A percentile compares a stretch with the other conserved stretches of the same genome.
These are phyloP conservation scores for Postia placenta DNA, from an alignment of 768 basidiomycete species.

Conservation along the genomic window DNA sequence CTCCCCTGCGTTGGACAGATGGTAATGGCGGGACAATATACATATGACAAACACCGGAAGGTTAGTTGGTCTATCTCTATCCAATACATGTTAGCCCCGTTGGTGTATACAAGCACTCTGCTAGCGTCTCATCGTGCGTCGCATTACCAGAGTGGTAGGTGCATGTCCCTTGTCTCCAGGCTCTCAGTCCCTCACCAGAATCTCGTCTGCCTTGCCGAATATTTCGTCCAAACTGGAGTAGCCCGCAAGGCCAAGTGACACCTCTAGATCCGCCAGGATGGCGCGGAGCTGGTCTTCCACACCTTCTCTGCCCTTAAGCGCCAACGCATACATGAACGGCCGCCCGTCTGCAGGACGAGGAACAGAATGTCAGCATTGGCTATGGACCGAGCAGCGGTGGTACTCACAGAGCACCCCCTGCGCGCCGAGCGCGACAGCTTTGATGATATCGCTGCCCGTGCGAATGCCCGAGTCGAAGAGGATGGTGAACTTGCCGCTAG, in stretches of 20 bases:
- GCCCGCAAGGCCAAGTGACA: constrained; percentile 58
- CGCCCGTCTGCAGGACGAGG: constrained; percentile 56
- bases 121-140: too few species aligned
- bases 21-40: too few species aligned
- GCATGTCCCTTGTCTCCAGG: too few species aligned
- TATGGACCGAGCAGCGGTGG: neutral
- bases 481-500: constrained; percentile 55
- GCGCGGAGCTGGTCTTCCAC: constrained; percentile 68
- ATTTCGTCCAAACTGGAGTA: constrained; percentile 54
- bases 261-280: constrained; percentile 63
- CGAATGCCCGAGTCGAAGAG: constrained; percentile 81
- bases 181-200: constrained; percentile 36
- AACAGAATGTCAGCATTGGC: neutral
- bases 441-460: constrained; percentile 77
- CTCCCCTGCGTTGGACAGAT: too few species aligned
- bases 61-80: too few species aligned
- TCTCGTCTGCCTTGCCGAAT: constrained; percentile 48
- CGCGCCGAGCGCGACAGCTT: constrained; percentile 82
- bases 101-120: neutral
- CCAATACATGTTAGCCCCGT: neutral
- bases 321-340: constrained; percentile 70
- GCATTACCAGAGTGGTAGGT: too few species aligned
- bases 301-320: constrained; percentile 65
- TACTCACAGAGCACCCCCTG: constrained; percentile 69
- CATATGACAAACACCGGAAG: too few species aligned